phyloP scores from a whole-genome alignment of 108 stramenopile species.

The Nitzschia sp. region DNA sequence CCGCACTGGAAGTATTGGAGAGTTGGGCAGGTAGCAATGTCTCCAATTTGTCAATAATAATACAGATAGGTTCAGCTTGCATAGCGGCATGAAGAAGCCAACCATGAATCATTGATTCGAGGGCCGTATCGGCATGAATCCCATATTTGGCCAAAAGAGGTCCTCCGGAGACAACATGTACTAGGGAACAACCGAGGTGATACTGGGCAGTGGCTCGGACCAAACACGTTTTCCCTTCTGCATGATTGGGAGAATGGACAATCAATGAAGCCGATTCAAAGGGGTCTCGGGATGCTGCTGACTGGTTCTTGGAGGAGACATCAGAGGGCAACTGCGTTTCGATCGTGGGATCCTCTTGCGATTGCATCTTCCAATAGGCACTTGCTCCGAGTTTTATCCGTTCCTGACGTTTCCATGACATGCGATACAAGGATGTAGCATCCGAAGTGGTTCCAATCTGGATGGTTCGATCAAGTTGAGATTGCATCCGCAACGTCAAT shows the following conservation, averaged over 20 bases:
- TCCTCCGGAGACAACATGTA: constrained; percentile 61
- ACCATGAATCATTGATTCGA: constrained; percentile 65
- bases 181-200: constrained; percentile 44
- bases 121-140: constrained; percentile 67
- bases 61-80: constrained; percentile 40
- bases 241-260: constrained; percentile 53
- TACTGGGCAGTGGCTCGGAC: constrained; percentile 59
- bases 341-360: not conserved
- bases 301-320: not conserved
- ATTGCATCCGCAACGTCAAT: constrained; percentile 32
- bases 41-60: constrained; percentile 76
- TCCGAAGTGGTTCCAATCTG: constrained; percentile 42
- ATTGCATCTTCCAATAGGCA: constrained; percentile 12
- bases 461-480: constrained; percentile 16
- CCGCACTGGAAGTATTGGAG: constrained; percentile 27
- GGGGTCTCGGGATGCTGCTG: not conserved
- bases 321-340: not conserved
- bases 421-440: constrained; percentile 8
- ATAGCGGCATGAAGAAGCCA: constrained; percentile 57
- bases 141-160: constrained; percentile 75
- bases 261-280: constrained; percentile 32
- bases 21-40: constrained; percentile 51
- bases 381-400: constrained; percentile 9
- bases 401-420: constrained; percentile 3
- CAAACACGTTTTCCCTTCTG: constrained; percentile 62